phyloP scores from a whole-genome alignment of 179 eudicot genomes.

The Patellifolia procumbens region DNA sequence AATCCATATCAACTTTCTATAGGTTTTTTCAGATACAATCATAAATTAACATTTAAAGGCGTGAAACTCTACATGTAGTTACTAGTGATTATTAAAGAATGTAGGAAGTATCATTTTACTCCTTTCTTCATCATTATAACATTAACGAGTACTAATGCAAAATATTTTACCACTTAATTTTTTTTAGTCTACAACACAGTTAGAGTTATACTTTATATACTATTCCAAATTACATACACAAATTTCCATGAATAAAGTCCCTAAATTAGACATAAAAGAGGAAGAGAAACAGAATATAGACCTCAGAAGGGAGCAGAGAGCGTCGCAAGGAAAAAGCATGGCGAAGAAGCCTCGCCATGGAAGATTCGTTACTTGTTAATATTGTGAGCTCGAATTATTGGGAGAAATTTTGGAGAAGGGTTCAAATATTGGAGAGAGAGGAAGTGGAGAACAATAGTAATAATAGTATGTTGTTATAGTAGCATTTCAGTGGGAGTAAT shows the following conservation, averaged over 20 bases:
- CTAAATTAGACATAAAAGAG: background rate
- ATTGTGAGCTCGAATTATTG: background rate
- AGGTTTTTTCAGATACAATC: no score
- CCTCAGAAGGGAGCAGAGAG: slow-evolving; percentile 27
- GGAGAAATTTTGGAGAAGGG: slow-evolving; percentile 10
- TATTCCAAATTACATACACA: background rate
- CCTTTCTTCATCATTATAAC: background rate
- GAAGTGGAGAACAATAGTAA: background rate
- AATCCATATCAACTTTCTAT: no score
- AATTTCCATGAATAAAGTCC: background rate
- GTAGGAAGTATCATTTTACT: background rate
- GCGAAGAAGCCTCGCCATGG: slow-evolving; percentile 37
- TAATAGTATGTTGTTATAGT: slow-evolving; percentile 13
- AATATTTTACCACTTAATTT: no score
- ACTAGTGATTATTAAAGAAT: no score
- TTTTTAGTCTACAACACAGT: no score
- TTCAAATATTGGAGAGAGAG: background rate
- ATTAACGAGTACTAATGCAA: background rate
- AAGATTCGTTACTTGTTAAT: background rate
- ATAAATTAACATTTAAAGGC: no score
- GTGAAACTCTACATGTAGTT: no score
- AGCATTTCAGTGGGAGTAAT: slow-evolving; percentile 4
- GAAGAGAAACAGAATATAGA: background rate
- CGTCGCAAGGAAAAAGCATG: slow-evolving; percentile 21
- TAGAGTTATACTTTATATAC: no score